These are phyloP conservation scores for Hyaloscypha finlandica DNA, from an alignment of 495 filamentous ascomycete genomes.

Conservation along the genomic window DNA sequence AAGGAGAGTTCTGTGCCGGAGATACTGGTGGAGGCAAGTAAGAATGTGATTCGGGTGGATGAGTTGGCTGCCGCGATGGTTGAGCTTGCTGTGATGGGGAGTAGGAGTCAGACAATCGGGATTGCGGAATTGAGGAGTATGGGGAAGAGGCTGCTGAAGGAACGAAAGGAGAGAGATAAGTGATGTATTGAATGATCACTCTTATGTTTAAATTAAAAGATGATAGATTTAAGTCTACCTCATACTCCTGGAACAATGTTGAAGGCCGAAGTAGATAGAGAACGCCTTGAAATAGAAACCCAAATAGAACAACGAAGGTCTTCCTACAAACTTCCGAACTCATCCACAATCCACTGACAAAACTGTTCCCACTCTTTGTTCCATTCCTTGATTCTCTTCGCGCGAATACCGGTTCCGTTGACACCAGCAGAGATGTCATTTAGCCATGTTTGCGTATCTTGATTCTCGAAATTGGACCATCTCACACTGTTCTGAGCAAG, in stretches of 20 bases:
- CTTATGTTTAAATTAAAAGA: neutral
- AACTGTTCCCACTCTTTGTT: conserved; percentile 79
- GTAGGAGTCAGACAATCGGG: neutral
- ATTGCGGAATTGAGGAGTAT: neutral
- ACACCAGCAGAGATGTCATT: conserved; percentile 68
- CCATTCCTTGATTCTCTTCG: conserved; percentile 73
- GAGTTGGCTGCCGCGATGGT: conserved; percentile 8
- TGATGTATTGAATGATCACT: neutral
- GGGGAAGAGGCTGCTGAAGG: conserved; percentile 4
- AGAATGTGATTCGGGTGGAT: conserved; percentile 3
- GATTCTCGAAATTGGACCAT: conserved; percentile 85
- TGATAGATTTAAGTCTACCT: conserved; percentile 7
- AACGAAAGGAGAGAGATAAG: neutral
- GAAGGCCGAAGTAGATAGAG: neutral
- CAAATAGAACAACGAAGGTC: neutral
- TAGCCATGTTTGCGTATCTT: conserved; percentile 64
- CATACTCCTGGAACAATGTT: neutral
- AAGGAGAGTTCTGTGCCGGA: conserved; percentile 8
- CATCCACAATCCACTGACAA: conserved; percentile 82
- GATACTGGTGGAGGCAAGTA: neutral
- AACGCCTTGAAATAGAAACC: neutral
- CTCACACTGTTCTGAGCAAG: conserved; percentile 88
- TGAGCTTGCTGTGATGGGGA: conserved; percentile 3
- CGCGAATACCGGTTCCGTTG: conserved; percentile 68
- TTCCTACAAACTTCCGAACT: conserved; percentile 54